Evolutionary conservation across 2,329 filamentous ascomycete genomes (phyloP).

Genomic region (Ophiosphaerella herpotricha): DNA sequence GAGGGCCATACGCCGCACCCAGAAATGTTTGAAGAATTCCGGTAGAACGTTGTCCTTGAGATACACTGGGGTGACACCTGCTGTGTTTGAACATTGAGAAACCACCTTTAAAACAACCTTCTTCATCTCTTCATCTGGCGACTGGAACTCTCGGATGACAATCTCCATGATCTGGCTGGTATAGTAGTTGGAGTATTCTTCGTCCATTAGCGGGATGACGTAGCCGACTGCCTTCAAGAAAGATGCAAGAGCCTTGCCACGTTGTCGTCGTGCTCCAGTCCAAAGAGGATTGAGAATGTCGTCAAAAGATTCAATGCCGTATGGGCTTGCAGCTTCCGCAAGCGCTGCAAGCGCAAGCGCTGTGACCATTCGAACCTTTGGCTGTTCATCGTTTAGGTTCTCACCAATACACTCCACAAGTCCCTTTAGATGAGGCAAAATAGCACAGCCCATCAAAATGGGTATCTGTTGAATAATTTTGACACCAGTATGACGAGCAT

Average conservation of each 20-base stretch:
- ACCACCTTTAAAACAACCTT: slow-evolving; percentile 98
- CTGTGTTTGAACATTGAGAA: slow-evolving; percentile 90
- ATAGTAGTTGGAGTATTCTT: slow-evolving; percentile 99
- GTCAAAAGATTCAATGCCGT: slow-evolving; percentile 98
- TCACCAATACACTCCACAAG: slow-evolving; percentile 95
- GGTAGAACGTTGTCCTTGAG: slow-evolving; percentile 92
- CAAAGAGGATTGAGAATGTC: slow-evolving; percentile 96
- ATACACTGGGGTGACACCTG: slow-evolving; percentile 92
- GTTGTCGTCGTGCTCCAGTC: slow-evolving; percentile 94
- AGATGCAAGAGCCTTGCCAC: slow-evolving; percentile 91
- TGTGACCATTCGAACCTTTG: slow-evolving; percentile 95
- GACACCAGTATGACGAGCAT: slow-evolving; percentile 94
- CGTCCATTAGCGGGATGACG: slow-evolving; percentile 98
- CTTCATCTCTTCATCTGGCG: slow-evolving; percentile 99
- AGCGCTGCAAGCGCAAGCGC: slow-evolving; percentile 92
- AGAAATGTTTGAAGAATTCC: slow-evolving; percentile 99
- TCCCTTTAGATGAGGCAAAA: slow-evolving; percentile 92
- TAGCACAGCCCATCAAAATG: slow-evolving; percentile 97
- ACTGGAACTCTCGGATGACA: slow-evolving; percentile 90
- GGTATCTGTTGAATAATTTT: slow-evolving; percentile 99
- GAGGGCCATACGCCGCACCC: slow-evolving; percentile 94
- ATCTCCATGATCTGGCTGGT: slow-evolving; percentile 99
- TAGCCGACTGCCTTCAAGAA: slow-evolving; percentile 98
- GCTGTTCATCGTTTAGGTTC: slow-evolving; percentile 96
- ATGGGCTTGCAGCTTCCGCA: slow-evolving; percentile 94